phyloP scores from a whole-genome alignment of 2,329 filamentous ascomycete species.

The Clarireedia hainanense region DNA sequence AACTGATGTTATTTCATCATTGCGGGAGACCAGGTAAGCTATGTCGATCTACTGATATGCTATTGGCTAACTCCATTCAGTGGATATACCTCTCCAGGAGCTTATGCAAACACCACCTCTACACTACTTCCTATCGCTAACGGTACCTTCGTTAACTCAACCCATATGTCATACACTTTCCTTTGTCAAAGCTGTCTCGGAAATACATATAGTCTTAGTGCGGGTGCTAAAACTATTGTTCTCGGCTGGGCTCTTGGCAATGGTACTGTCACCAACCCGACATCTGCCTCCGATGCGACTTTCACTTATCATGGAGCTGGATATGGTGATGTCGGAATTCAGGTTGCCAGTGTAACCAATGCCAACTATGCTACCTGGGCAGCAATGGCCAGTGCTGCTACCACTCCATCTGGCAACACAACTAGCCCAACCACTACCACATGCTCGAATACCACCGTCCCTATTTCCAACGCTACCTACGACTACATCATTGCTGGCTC shows the following conservation, averaged over 20 bases:
- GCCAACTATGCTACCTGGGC: slow-evolving; percentile 6
- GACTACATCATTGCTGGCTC: slow-evolving; percentile 7
- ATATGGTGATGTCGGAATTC: neutral
- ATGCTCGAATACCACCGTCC: neutral
- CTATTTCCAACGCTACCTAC: slow-evolving; percentile 2
- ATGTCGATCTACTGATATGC: neutral
- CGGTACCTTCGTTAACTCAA: slow-evolving; percentile 44
- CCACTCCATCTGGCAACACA: neutral
- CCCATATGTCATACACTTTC: slow-evolving; percentile 46
- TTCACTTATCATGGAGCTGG: slow-evolving; percentile 7
- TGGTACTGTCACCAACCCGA: slow-evolving; percentile 4
- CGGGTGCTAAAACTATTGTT: neutral
- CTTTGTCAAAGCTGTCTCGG: slow-evolving; percentile 39
- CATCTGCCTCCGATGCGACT: slow-evolving; percentile 3
- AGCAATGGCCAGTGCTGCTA: neutral
- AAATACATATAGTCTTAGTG: neutral
- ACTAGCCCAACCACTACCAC: neutral
- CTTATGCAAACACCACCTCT: slow-evolving; percentile 35
- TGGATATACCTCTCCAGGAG: slow-evolving; percentile 38
- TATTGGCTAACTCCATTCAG: slow-evolving; percentile 11
- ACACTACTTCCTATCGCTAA: slow-evolving; percentile 39
- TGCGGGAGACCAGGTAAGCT: slow-evolving; percentile 28
- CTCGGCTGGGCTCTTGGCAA: slow-evolving; percentile 7
- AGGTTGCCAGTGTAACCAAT: neutral
- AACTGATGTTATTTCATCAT: slow-evolving; percentile 34